Percentiles rank a stretch among this genome's conserved stretches.
phyloP scores from a whole-genome alignment of 2,329 filamentous ascomycete genomes.

The Paramyrothecium roridum region DNA sequence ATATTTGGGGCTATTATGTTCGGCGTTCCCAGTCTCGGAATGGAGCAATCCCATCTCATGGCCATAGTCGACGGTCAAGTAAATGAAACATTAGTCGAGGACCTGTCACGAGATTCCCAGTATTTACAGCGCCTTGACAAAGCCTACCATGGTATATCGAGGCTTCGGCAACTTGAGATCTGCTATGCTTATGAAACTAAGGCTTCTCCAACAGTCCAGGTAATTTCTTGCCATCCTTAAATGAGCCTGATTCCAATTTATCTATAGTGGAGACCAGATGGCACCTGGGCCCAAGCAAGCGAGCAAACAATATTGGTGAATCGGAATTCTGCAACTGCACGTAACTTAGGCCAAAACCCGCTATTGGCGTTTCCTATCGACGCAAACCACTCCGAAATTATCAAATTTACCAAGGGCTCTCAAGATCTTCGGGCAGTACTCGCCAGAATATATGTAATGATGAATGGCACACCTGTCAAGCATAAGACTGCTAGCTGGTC shows the following conservation, averaged over 20 bases:
- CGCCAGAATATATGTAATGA: neutral
- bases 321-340: neutral
- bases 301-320: neutral
- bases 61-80: neutral
- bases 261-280: neutral
- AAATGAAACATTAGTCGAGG: neutral
- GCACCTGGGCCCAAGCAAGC: neutral
- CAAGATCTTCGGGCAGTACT: neutral
- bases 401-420: neutral
- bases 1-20: neutral
- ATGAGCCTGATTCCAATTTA: neutral
- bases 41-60: neutral
- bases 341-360: neutral
- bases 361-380: neutral
- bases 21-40: neutral
- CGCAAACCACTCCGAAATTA: neutral
- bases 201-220: neutral
- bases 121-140: neutral
- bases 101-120: neutral
- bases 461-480: neutral
- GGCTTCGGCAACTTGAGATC: neutral
- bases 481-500: too few relatives aligned
- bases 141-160: neutral
- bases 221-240: neutral
- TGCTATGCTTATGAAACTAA: neutral